Evolutionary conservation across 2,329 filamentous ascomycete species (phyloP).

Genomic region (Verticillium longisporum): DNA sequence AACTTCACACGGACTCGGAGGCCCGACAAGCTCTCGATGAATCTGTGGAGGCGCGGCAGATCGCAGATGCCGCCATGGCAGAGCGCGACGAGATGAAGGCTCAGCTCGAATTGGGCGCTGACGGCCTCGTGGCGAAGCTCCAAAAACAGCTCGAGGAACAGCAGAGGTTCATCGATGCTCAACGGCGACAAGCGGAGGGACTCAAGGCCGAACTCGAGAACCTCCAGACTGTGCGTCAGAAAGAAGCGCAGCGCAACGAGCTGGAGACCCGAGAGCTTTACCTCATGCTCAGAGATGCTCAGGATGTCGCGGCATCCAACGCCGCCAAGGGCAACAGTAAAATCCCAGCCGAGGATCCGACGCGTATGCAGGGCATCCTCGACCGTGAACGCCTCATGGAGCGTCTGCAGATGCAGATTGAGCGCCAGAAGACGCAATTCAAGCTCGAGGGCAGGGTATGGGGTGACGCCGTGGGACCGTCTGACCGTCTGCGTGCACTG

Average conservation of each 20-base stretch:
- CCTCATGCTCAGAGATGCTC: conserved; percentile 94
- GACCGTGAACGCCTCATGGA: conserved; percentile 91
- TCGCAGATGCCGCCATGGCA: conserved; percentile 91
- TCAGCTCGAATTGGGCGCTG: conserved; percentile 82
- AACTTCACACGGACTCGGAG: conserved; percentile 93
- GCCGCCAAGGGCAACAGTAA: conserved; percentile 50
- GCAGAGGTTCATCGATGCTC: conserved; percentile 80
- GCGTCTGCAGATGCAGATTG: conserved; percentile 87
- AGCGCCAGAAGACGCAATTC: conserved; percentile 94
- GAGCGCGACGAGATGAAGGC: conserved; percentile 93
- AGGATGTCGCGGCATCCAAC: conserved; percentile 88
- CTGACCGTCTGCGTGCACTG: conserved; percentile 83
- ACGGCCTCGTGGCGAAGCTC: conserved; percentile 86
- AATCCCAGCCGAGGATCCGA: conserved; percentile 58
- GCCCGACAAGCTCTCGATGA: conserved; percentile 89
- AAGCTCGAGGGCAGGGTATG: conserved; percentile 92
- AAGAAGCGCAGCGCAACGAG: conserved; percentile 91
- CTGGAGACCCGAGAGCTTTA: conserved; percentile 94
- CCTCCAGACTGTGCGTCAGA: conserved; percentile 75
- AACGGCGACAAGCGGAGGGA: conserved; percentile 76
- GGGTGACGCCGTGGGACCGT: conserved; percentile 76
- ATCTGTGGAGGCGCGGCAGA: conserved; percentile 80
- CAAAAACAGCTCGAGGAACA: conserved; percentile 95
- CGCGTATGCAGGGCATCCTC: conserved; percentile 83
- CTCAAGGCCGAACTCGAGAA: conserved; percentile 87